Conservation (phyloP, 805 yeast species). For the Jamesozyma rosinii region DNA sequence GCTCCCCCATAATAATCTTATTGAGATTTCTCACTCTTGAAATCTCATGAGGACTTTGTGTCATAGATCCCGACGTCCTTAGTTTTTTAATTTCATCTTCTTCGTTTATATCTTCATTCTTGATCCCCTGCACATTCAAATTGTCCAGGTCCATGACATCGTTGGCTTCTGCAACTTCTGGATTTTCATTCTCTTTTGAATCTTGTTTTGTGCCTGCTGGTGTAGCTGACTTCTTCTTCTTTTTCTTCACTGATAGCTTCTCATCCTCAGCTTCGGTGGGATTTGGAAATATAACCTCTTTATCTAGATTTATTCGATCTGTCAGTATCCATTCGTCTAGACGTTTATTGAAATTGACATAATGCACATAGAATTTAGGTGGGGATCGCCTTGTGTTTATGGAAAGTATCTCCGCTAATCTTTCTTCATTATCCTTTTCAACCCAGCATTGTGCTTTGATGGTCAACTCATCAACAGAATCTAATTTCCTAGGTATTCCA, state of each 20-base stretch:
- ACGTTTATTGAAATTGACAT: slow-evolving; percentile 89
- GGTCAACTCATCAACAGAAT: slow-evolving; percentile 41
- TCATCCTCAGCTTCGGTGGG: slow-evolving; percentile 42
- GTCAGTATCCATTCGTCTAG: slow-evolving; percentile 88
- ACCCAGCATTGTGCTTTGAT: slow-evolving; percentile 80
- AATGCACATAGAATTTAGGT: slow-evolving; percentile 83
- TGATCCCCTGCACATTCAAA: slow-evolving; percentile 74
- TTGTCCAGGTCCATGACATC: slow-evolving; percentile 81
- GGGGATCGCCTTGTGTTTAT: slow-evolving; percentile 66
- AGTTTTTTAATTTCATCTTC: slow-evolving; percentile 90
- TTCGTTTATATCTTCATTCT: slow-evolving; percentile 61
- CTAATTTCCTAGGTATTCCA: slow-evolving; percentile 23
- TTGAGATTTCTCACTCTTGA: slow-evolving; percentile 82
- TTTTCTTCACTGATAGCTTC: slow-evolving; percentile 31
- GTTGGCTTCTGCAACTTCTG: slow-evolving; percentile 29
- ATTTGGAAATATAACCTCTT: slow-evolving; percentile 64
- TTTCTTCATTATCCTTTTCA: slow-evolving; percentile 65
- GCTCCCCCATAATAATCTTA: slow-evolving; percentile 75
- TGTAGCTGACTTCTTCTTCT: slow-evolving; percentile 20
- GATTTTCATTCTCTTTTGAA: slow-evolving; percentile 1
- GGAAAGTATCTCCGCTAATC: slow-evolving; percentile 80
- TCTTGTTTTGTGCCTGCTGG: slow-evolving; percentile 6
- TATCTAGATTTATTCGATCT: slow-evolving; percentile 60
- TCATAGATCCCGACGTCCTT: slow-evolving; percentile 95
- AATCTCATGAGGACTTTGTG: slow-evolving; percentile 77